Evolutionary conservation across 2,329 filamentous ascomycete species (phyloP).

Genomic region (Colletotrichum liaoningense): DNA sequence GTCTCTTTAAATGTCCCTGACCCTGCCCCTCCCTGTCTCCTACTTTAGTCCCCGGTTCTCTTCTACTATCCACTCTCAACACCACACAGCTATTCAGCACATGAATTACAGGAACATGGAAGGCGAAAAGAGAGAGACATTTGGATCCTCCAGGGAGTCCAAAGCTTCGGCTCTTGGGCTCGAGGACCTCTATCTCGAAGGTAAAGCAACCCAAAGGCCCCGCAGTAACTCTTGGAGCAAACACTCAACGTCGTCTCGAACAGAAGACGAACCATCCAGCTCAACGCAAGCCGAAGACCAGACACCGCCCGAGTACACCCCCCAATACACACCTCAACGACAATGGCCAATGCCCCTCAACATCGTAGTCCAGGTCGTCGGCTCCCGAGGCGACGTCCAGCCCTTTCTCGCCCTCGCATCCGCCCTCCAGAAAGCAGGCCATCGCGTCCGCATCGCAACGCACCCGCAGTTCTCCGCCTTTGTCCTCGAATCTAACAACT

Average conservation of each 20-base stretch:
- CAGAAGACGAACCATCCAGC: slow-evolving; percentile 20
- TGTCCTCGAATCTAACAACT: slow-evolving; percentile 49
- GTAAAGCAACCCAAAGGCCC: not conserved
- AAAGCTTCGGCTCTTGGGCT: slow-evolving; percentile 16
- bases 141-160: not conserved
- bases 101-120: not conserved
- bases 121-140: slow-evolving; percentile 4
- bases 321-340: not conserved
- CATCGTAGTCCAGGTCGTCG: slow-evolving; percentile 66
- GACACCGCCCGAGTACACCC: slow-evolving; percentile 15
- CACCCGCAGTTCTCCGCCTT: slow-evolving; percentile 61
- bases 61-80: not conserved
- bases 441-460: slow-evolving; percentile 63
- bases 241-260: not conserved
- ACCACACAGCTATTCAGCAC: not conserved
- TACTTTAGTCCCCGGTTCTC: not conserved
- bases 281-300: slow-evolving; percentile 1
- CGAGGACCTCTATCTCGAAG: slow-evolving; percentile 21
- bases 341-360: slow-evolving; percentile 49
- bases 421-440: slow-evolving; percentile 57
- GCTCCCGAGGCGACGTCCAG: slow-evolving; percentile 65
- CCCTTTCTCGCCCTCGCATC: slow-evolving; percentile 65
- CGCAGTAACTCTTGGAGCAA: not conserved
- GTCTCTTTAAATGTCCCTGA: not conserved
- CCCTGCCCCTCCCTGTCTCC: not conserved